Base-by-base conservation (phyloP, 345 rosid species). In the Draba incana region DNA sequence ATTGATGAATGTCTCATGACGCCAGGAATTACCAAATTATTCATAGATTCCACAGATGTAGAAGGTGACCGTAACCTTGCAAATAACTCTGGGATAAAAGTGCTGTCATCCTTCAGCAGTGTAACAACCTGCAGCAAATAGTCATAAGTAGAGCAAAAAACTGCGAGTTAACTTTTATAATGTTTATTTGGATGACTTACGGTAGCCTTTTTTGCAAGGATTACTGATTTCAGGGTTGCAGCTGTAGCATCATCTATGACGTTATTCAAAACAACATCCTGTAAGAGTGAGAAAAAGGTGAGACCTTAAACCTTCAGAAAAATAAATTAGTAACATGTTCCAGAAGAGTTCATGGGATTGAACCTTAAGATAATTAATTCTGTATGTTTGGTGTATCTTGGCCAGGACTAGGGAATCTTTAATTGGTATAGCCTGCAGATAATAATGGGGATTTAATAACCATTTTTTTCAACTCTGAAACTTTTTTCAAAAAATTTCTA, bases 351-450 rank as follows among this genome's bases (percentile, higher is more conserved):
- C 58, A 16, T 50, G 25, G 72, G 66, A 61, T 62, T 38, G 77
- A 71, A 90, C 98, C 96, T 93, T 90, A 75, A 93, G 66, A 81
- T 85, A 90, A 70, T 92, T 86, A 82, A 93, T 84, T 87, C 87
- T 86, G 54, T 87, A 88, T 3, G 88, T 84, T 78, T 87, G 94
- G 75, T 93, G 97, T 79, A 93, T 88, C 84, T 85, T 90, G 51
- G 97, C 87, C 45, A 87, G 75, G 75, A 90, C 91, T 64, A 72
- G 20, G 20, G 81, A 75, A 77, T 88, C 85, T 76, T 81, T 82
- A 69, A 93, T 88, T 41, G 96, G 91, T 72, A 93, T 80, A 68
- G 83, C 96, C 98, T 90, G 78, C 37, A 74, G 66, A 46, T 25
- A 81, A 4, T 11, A 60, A 30, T 28, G 61, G 65, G 71, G 3